Conservation (phyloP, 176 grass and related monocot genomes). For the Phyllostachys edulis region DNA sequence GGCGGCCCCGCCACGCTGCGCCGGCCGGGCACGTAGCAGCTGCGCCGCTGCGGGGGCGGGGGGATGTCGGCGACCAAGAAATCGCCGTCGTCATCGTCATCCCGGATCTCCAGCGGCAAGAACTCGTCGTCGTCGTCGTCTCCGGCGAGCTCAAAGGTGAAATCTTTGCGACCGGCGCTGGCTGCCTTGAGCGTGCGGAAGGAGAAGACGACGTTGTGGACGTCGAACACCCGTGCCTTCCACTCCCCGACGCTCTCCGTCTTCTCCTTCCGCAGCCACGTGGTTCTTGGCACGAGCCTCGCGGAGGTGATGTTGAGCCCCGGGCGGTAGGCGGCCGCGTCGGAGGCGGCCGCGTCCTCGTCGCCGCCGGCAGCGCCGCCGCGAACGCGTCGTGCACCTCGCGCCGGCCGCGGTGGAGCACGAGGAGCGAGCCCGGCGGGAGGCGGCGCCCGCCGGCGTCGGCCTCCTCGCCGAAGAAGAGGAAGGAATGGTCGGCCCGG, state of each 20-base stretch:
- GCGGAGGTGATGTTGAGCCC: conserved; percentile 80
- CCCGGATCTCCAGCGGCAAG: conserved; percentile 77
- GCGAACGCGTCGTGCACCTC: conserved; percentile 91
- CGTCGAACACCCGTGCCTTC: conserved; percentile 82
- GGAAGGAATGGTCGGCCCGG: conserved; percentile 77
- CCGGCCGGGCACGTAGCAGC: conserved; percentile 73
- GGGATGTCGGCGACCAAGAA: conserved; percentile 91
- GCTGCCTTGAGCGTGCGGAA: conserved; percentile 84
- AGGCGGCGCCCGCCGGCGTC: conserved; percentile 43
- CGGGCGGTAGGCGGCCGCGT: conserved; percentile 75
- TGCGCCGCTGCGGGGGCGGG: conserved; percentile 52
- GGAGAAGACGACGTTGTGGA: conserved; percentile 93
- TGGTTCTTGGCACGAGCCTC: conserved; percentile 74
- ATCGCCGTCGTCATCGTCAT: conserved; percentile 84
- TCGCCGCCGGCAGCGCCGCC: conserved; percentile 58
- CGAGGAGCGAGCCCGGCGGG: conserved; percentile 77
- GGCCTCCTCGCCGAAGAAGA: conserved; percentile 76
- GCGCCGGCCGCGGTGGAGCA: conserved; percentile 73
- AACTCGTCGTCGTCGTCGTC: conserved; percentile 65
- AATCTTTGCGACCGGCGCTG: conserved; percentile 39
- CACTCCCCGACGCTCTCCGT: conserved; percentile 86
- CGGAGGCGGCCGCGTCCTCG: conserved; percentile 64
- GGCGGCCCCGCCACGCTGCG: conserved; percentile 44
- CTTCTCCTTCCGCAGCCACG: conserved; percentile 92
- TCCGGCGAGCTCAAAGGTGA: conserved; percentile 54